Percentiles rank a stretch among this genome's conserved stretches.
These are phyloP conservation scores for Colletotrichum cordylinicola DNA, from an alignment of 2,329 filamentous ascomycete species.

Conservation along the genomic window DNA sequence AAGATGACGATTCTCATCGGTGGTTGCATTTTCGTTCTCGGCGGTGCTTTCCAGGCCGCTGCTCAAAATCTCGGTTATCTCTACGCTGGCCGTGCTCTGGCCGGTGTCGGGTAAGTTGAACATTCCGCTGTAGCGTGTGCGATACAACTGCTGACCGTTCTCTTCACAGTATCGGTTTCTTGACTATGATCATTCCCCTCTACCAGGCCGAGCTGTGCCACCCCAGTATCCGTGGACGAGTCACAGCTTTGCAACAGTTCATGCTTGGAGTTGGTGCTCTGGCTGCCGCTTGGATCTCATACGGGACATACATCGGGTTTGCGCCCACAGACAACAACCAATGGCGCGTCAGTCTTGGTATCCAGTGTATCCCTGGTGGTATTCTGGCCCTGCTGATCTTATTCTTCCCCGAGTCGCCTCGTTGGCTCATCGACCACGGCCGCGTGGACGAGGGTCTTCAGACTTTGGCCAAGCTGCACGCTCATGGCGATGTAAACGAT, in stretches of 20 bases:
- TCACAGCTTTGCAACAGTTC: constrained; percentile 81
- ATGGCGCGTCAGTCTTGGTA: constrained; percentile 57
- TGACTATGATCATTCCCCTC: constrained; percentile 54
- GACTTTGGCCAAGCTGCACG: constrained; percentile 73
- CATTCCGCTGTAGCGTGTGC: background rate
- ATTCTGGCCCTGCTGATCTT: constrained; percentile 69
- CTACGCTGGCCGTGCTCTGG: constrained; percentile 73
- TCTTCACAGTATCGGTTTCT: constrained; percentile 47
- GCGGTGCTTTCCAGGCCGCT: constrained; percentile 76
- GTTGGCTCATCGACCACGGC: constrained; percentile 79
- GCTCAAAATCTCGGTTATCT: constrained; percentile 65
- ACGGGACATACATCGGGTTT: constrained; percentile 47
- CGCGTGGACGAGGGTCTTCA: constrained; percentile 67
- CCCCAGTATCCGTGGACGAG: constrained; percentile 76
- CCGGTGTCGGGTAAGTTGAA: constrained; percentile 58
- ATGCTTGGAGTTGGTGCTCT: constrained; percentile 82
- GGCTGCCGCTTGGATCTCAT: constrained; percentile 76
- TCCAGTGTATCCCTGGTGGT: constrained; percentile 74
- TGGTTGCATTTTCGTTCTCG: constrained; percentile 73
- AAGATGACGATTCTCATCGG: constrained; percentile 76
- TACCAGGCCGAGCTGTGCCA: constrained; percentile 84
- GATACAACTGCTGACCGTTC: background rate
- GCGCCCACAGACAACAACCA: constrained; percentile 32
- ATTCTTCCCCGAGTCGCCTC: constrained; percentile 73
- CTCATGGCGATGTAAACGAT: constrained; percentile 70